Evolutionary conservation across 2,329 filamentous ascomycete genomes (phyloP).

Genomic region (Trichoderma breve): DNA sequence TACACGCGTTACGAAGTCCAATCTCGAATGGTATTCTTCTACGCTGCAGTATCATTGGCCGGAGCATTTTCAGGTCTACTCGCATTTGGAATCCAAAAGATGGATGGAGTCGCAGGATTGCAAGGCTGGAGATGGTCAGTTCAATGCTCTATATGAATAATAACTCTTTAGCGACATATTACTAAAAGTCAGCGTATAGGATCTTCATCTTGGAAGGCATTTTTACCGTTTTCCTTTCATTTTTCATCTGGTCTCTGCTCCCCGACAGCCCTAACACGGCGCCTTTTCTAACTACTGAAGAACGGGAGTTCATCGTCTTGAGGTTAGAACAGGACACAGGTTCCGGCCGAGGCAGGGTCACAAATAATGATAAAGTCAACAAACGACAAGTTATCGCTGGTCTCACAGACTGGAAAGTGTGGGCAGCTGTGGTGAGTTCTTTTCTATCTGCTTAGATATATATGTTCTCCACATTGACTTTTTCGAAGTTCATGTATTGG

Average conservation of each 20-base stretch:
- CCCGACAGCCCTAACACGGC: constrained; percentile 65
- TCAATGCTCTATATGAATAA: background rate
- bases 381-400: background rate
- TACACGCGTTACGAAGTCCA: constrained; percentile 86
- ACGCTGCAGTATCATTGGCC: constrained; percentile 64
- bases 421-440: background rate
- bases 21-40: constrained; percentile 90
- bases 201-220: constrained; percentile 77
- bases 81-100: background rate
- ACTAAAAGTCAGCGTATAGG: background rate
- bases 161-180: background rate
- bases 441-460: background rate
- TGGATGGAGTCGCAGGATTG: background rate
- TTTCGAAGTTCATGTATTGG: background rate
- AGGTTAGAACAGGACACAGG: background rate
- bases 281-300: background rate
- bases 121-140: background rate
- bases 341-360: background rate
- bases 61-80: background rate
- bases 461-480: background rate
- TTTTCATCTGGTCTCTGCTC: constrained; percentile 66
- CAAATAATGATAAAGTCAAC: background rate
- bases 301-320: background rate
- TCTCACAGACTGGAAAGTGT: background rate
- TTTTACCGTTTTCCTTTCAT: constrained; percentile 59